phyloP scores from a whole-genome alignment of 768 basidiomycete genomes.

The Amanita inopinata region DNA sequence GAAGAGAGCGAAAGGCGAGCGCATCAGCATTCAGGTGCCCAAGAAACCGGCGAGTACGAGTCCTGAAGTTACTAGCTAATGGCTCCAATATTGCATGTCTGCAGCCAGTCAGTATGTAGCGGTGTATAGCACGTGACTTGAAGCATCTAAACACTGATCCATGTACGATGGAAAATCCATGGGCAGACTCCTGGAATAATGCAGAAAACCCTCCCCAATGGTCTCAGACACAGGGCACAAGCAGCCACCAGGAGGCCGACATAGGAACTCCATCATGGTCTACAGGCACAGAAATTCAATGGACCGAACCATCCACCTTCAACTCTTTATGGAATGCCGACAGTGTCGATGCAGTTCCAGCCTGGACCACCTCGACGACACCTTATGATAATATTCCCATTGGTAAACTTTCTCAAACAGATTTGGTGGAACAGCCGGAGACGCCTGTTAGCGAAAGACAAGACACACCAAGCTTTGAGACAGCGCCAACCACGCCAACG shows the following conservation, averaged over 20 bases:
- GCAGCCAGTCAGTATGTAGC: background rate
- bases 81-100: background rate
- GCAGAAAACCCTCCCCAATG: constrained; percentile 22
- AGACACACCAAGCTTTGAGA: background rate
- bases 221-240: constrained; percentile 7
- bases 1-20: constrained; percentile 23
- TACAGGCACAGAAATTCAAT: constrained; percentile 29
- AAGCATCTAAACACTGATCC: background rate
- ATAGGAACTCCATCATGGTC: constrained; percentile 52
- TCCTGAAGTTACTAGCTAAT: background rate
- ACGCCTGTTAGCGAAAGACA: constrained; percentile 1
- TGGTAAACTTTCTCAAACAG: constrained; percentile 16
- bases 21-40: constrained; percentile 10
- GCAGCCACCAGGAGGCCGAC: constrained; percentile 38
- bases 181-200: constrained; percentile 64
- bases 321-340: constrained; percentile 32
- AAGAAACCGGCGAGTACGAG: background rate
- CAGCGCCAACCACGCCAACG: background rate
- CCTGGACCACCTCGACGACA: constrained; percentile 27
- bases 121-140: constrained; percentile 3
- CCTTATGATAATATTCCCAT: constrained; percentile 33
- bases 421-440: constrained; percentile 11
- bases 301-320: constrained; percentile 37
- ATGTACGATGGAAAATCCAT: constrained; percentile 62
- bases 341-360: constrained; percentile 14